phyloP scores from a whole-genome alignment of 2,329 filamentous ascomycete species.

The Basipetospora sp. region DNA sequence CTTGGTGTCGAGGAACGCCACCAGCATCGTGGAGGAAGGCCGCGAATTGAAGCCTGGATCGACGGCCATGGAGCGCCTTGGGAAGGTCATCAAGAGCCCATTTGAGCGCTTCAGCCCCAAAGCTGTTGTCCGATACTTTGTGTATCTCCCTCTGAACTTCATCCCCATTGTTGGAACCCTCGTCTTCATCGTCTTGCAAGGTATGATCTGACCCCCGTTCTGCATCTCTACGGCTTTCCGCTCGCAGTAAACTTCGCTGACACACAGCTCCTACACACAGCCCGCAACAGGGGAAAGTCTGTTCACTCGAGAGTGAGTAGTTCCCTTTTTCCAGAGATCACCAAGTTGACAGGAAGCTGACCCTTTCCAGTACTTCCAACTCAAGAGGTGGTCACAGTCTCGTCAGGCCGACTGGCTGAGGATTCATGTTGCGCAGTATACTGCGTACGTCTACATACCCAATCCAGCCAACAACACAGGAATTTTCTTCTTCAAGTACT shows the following conservation, averaged over 20 bases:
- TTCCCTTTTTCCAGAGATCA: neutral
- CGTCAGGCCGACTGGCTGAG: neutral
- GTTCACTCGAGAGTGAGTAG: slow-evolving; percentile 37
- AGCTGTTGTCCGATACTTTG: slow-evolving; percentile 60
- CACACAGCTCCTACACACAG: slow-evolving; percentile 14
- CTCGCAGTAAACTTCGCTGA: neutral
- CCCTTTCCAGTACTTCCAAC: slow-evolving; percentile 64
- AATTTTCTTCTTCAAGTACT: slow-evolving; percentile 1
- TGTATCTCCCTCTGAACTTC: slow-evolving; percentile 85
- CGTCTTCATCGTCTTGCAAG: slow-evolving; percentile 66
- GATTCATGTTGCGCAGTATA: slow-evolving; percentile 4
- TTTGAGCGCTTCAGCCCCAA: slow-evolving; percentile 42
- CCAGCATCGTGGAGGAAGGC: slow-evolving; percentile 55
- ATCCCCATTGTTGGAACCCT: slow-evolving; percentile 52
- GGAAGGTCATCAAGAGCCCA: slow-evolving; percentile 41
- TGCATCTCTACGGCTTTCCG: slow-evolving; percentile 4
- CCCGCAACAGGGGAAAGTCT: slow-evolving; percentile 30
- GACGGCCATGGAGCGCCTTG: slow-evolving; percentile 40
- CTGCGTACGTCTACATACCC: neutral
- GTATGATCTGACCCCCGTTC: too few species aligned
- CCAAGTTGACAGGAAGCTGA: too few species aligned
- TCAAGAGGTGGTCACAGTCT: slow-evolving; percentile 59
- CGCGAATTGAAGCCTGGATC: slow-evolving; percentile 49
- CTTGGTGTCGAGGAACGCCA: slow-evolving; percentile 35
- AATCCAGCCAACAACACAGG: too few species aligned